Evolutionary conservation across 2,329 filamentous ascomycete species (phyloP), one percentile per base, ranked within the genome.

Genomic region (Fulvia fulva): DNA sequence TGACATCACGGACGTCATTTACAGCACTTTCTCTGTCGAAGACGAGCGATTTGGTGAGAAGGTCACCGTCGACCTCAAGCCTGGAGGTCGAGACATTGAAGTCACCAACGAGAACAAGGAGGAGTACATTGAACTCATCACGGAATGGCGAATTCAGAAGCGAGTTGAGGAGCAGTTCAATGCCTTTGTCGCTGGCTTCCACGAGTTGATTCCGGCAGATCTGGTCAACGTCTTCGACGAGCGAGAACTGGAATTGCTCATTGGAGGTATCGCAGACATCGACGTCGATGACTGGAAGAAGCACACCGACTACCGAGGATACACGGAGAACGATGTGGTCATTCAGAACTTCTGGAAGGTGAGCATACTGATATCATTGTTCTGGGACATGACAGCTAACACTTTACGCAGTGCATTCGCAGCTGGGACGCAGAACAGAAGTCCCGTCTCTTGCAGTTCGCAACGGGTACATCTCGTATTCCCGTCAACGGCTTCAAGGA

Each of bases 251-350:
- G 94, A 99, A 77, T 79, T 99, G 66, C 83, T 99, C 67, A 97
- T 99, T 71, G 94, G 94, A 65, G 94, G 94, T 82, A 99, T 99
- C 68, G 94, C 94, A n/a, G 94, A 99, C 77, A 99, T 99, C 67
- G 94, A 99, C 71, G 93, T 99, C 16, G 94, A 99, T 60, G 94
- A 99, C 77, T 99, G 94, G 94, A 97, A 99, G 88, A 99, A 99
- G 81, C 94, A 99, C 78, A 99, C 94, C 49, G 94, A 99, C 73
- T 99, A 99, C 77, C 89, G 94, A 68, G 94, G 94, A 55, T 99
- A 99, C 82, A 97, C 95, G 9, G 94, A 99, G 77, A 91, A 87
- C 57, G 94, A 99, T 69, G 91, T 97, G 71, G 94, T 99, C 25
- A 94, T 99, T 65, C 90, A 95, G 75, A 92, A 95, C 80, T 99